A percentile compares a stretch with the other conserved stretches of the same genome.
Conservation (phyloP, 2,329 filamentous ascomycete species). For the Fusarium caatingaense region DNA sequence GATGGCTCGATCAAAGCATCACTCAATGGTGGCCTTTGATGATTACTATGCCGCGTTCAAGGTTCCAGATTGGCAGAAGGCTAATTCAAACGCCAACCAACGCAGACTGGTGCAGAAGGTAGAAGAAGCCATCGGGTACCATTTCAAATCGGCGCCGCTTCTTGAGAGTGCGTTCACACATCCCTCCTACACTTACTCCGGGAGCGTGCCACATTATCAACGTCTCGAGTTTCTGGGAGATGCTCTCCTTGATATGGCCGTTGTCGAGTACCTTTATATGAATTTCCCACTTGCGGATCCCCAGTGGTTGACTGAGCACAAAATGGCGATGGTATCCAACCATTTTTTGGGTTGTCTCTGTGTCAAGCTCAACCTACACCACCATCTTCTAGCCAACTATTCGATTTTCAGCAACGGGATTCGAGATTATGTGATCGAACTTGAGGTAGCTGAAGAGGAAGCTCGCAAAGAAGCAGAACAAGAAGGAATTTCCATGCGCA, state of each 20-base stretch:
- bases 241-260: conserved; percentile 85
- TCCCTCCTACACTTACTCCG: conserved; percentile 80
- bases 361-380: conserved; percentile 81
- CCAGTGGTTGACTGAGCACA: conserved; percentile 98
- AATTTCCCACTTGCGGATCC: conserved; percentile 83
- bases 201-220: conserved; percentile 86
- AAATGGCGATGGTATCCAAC: conserved; percentile 99
- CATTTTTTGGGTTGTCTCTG: conserved; percentile 88
- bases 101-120: conserved; percentile 74
- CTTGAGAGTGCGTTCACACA: conserved; percentile 89
- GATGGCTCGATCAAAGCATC: conserved; percentile 76
- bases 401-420: conserved; percentile 57
- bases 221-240: conserved; percentile 93
- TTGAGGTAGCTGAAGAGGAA: conserved; percentile 62
- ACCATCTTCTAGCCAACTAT: conserved; percentile 71
- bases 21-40: conserved; percentile 74
- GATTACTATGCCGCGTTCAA: conserved; percentile 80
- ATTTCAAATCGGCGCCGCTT: conserved; percentile 80
- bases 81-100: conserved; percentile 72
- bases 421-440: conserved; percentile 66
- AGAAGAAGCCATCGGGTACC: conserved; percentile 65
- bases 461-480: conserved; percentile 50
- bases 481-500: conserved; percentile 48
- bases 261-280: conserved; percentile 84
- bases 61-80: conserved; percentile 77